A percentile compares a stretch with the other conserved stretches of the same genome.
Conservation (phyloP, 140 eudicot genomes). For the Ambrosia hybrid region DNA sequence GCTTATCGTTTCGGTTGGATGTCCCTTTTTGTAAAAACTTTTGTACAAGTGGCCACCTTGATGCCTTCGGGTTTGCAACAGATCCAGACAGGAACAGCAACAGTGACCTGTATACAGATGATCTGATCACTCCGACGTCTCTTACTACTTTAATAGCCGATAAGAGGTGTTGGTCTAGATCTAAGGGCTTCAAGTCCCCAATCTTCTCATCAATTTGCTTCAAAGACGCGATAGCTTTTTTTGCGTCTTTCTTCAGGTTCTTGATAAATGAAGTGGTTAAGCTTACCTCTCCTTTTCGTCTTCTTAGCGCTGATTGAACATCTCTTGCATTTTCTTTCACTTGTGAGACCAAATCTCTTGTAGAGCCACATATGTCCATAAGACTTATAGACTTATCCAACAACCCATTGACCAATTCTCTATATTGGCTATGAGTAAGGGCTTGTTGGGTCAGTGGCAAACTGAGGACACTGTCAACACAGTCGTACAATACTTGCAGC, state of each 20-base stretch:
- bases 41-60: slow-evolving; percentile 17
- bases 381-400: slow-evolving; percentile 16
- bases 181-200: slow-evolving; percentile 17
- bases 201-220: slow-evolving; percentile 22
- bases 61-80: background rate
- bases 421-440: slow-evolving; percentile 17
- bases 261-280: slow-evolving; percentile 19
- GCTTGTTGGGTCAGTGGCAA: slow-evolving; percentile 22
- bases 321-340: slow-evolving; percentile 9
- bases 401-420: slow-evolving; percentile 14
- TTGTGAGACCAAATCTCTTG: slow-evolving; percentile 18
- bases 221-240: slow-evolving; percentile 16
- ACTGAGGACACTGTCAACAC: slow-evolving; percentile 16
- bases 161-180: slow-evolving; percentile 17
- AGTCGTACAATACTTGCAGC: slow-evolving; percentile 16
- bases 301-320: slow-evolving; percentile 12
- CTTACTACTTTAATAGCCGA: slow-evolving; percentile 15
- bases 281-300: slow-evolving; percentile 13
- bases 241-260: slow-evolving; percentile 16
- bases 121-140: slow-evolving; percentile 12
- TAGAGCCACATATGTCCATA: slow-evolving; percentile 20
- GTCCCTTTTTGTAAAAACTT: slow-evolving; percentile 3
- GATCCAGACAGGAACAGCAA: slow-evolving; percentile 15
- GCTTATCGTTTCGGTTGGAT: background rate
- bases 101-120: slow-evolving; percentile 13